Evolutionary conservation across 371 early-diverging fungal genomes (phyloP), one percentile per base, ranked within the genome.

Genomic region (Haplosporangium sp.): DNA sequence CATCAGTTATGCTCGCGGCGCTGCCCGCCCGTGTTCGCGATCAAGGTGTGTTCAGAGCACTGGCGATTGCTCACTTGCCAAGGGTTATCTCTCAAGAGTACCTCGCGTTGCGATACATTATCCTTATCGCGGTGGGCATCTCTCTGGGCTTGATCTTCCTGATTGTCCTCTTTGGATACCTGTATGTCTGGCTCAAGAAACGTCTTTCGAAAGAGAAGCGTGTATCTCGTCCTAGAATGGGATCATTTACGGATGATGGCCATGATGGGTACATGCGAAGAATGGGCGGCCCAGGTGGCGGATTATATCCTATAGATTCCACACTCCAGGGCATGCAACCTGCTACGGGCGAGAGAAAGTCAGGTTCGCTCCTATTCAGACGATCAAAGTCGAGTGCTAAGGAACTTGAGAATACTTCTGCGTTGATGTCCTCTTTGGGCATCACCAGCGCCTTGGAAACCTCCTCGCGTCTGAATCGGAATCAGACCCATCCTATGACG

Each of bases 121-220:
- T 94, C 43, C 71, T 93, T 6, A 87, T 92, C 46, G 86, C 94
- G 10, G 74, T 91, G 36, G 93, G 89, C 23, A 84, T 89, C 11
- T 87, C 93, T 1, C 81, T 93, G 16, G 90, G 85, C 14, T 82
- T 93, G 18, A 91, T 92, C 6, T 85, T 90, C 58, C 64, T 90
- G 12, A 88, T 93, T 55, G 91, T 93, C n/a, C 66, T 89, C 5
- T 57, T 83, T 29, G 90, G 89, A 2, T 81, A 93, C 63, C 18
- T 73, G 2, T 79, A 83, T 16, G 70, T 64, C 12, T 73, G 69
- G 64, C 10, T 77, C 16, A 60, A 58, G 52, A 61, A 71, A 9
- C 66, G 70, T 23, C 18, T 75, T 4, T 65, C 55, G 4, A 62
- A 54, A 14, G 37, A 57, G 6, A 52, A 54, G 5, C 14, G 51